These are phyloP conservation scores for Capronia americana DNA, from an alignment of 2,329 filamentous ascomycete genomes.

Conservation along the genomic window DNA sequence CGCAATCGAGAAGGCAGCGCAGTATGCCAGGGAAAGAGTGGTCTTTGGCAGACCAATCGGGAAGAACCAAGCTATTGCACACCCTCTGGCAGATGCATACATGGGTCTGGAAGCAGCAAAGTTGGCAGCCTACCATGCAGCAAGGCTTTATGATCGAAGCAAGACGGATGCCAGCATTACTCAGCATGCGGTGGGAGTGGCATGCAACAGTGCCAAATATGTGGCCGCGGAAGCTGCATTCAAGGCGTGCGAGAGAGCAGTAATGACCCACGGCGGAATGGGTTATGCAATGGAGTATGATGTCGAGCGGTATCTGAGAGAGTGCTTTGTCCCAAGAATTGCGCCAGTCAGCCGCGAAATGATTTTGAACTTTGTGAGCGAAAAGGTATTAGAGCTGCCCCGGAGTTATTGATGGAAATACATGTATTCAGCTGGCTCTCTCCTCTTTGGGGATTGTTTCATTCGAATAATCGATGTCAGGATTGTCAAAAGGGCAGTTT, in stretches of 20 bases:
- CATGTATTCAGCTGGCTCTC: slow-evolving; percentile 1
- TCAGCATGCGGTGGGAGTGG: slow-evolving; percentile 65
- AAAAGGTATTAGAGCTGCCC: slow-evolving; percentile 53
- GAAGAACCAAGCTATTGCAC: slow-evolving; percentile 69
- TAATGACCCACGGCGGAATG: slow-evolving; percentile 67
- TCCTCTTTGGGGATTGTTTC: neutral
- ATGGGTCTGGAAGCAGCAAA: slow-evolving; percentile 71
- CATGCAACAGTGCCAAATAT: slow-evolving; percentile 74
- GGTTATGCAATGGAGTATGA: slow-evolving; percentile 69
- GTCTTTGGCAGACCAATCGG: slow-evolving; percentile 72
- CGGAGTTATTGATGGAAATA: slow-evolving; percentile 49
- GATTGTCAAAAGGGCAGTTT: neutral
- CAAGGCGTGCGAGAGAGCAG: slow-evolving; percentile 64
- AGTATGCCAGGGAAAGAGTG: slow-evolving; percentile 70
- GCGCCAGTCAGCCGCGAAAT: slow-evolving; percentile 64
- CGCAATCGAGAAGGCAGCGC: slow-evolving; percentile 66
- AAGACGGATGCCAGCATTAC: slow-evolving; percentile 54
- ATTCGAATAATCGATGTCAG: neutral
- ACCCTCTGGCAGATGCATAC: slow-evolving; percentile 70
- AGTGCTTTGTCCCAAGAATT: slow-evolving; percentile 65
- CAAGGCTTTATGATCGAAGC: slow-evolving; percentile 65
- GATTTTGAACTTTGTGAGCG: slow-evolving; percentile 55
- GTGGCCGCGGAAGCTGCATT: slow-evolving; percentile 64
- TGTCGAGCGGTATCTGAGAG: slow-evolving; percentile 66
- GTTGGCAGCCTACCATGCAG: slow-evolving; percentile 69